Evolutionary conservation across 106 monocot genomes (phyloP), one percentile per base, ranked within the genome.

Genomic region (Dendrobium nobile): DNA sequence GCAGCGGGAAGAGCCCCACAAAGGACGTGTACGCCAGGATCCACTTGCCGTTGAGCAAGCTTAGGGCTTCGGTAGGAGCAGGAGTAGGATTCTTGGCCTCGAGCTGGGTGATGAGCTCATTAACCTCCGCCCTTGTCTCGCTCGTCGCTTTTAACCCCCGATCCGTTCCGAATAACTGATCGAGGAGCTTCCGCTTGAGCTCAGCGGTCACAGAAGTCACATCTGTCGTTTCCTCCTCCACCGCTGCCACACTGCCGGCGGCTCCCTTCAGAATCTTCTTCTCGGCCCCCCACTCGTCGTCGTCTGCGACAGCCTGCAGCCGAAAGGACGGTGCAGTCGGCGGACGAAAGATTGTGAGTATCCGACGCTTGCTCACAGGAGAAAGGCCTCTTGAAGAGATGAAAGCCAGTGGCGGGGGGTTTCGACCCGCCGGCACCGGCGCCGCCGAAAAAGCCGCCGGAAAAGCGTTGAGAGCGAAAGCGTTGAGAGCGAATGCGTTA

Each of bases 1-100:
- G 77, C 68, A 95, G 77, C 37, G 94, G 91, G 54, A 94, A 89
- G 61, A 98, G 77, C 75, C 87, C 85, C 0, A 86, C 85, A 80
- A 95, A 91, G 18, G 94, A 89, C 4, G 98, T 95, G 73, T 98
- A 97, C 96, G 92, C 82, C 45, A 97, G 90, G 82, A 92, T 94
- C 96, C 96, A 97, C 76, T 97, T 97, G 64, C 96, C 96, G 73
- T 94, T 88, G 70, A 97, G 94, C 42, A 94, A 86, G 19, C 67
- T 41, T 6, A 94, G 89, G 65, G 90, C 87, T 44, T 97, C 92
- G 24, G 91, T 89, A 4, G 96, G 96, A 13, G 88, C 92, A 1
- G 93, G 91, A 11, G 82, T 96, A 9, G 96, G 96, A 47, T 96
- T 96, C 48, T 37, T 74, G 20, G 89, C 87, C 86, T 96, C 96